Base-by-base conservation (phyloP, 2,329 filamentous ascomycete species). In the Neonectria coccinea region DNA sequence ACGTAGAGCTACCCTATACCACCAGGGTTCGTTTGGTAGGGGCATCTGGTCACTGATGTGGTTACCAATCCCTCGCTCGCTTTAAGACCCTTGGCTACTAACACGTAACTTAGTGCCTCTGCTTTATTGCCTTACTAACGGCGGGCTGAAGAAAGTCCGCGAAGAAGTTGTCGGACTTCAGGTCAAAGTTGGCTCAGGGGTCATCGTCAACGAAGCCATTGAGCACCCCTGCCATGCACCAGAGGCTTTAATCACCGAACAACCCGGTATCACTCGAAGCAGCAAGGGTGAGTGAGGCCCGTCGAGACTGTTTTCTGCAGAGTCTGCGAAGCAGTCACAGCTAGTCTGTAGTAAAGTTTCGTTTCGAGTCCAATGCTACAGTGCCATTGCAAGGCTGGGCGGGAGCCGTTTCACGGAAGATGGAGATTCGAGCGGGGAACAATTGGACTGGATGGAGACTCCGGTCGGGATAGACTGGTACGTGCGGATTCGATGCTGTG, bases 361-460 rank as follows among this genome's bases (percentile, higher is more conserved):
- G 48, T 51, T 51, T 51, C 48, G n/a, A 20, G 48, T 12, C 29
- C 18, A 33, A 51, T 51, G 48, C n/a, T 33, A 51, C 48, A 14
- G 48, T 51, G n/a, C n/a, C 48, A 51, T 51, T 51, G 48, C 18
- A 33, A 29, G 29, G 11, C 29, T 29, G n/a, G n/a, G 27, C 18
- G 29, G 29, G 27, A 14, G 7, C 18, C 29, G 48, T 51, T 51
- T 51, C 48, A 36, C 29, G 29, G 47, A 33, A 20, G 27, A 31
- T 27, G 48, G 29, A 33, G 39, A 42, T 42, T 42, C n/a, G n/a
- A 51, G 48, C 48, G 48, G 48, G 47, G 48, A 31, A 48, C 25
- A 16, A n/a, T 9, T 5, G 29, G 10, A 20, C 10, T 51, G n/a
- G n/a, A 51, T 33, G 47, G 29, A 18, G 31, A 18, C 25, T 29